phyloP scores from a whole-genome alignment of 2,329 filamentous ascomycete genomes.

The Byssothecium circinans region DNA sequence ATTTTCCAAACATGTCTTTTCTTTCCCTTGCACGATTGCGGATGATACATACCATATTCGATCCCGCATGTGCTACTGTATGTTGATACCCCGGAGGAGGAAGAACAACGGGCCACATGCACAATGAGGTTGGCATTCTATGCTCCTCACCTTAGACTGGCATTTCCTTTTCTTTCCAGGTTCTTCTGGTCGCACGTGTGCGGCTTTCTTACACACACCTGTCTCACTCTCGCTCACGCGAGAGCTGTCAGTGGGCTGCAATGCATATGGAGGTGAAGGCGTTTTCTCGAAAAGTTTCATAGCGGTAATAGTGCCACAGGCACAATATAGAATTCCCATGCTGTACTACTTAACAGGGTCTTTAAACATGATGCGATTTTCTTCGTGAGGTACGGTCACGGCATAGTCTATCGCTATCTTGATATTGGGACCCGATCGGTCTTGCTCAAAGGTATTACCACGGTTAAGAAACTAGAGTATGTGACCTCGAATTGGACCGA shows the following conservation, averaged over 20 bases:
- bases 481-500: too few relatives aligned
- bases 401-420: too few relatives aligned
- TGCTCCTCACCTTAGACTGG: slow-evolving; percentile 29
- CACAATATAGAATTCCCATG: not conserved
- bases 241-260: too few relatives aligned
- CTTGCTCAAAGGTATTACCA: too few relatives aligned
- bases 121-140: slow-evolving; percentile 2
- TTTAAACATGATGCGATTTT: too few relatives aligned
- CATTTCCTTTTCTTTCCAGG: slow-evolving; percentile 16
- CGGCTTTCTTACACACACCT: too few relatives aligned
- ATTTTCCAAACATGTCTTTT: slow-evolving; percentile 11
- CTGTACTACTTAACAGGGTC: not conserved
- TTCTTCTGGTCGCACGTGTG: not conserved
- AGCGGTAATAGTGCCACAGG: not conserved
- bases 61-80: slow-evolving; percentile 12
- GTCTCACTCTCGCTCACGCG: too few relatives aligned
- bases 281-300: not conserved
- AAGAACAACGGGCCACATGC: slow-evolving; percentile 20
- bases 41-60: not conserved
- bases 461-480: too few relatives aligned
- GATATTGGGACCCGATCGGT: too few relatives aligned
- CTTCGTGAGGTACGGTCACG: not conserved
- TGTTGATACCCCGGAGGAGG: slow-evolving; percentile 37
- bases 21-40: slow-evolving; percentile 2
- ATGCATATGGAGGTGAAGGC: not conserved